Evolutionary conservation across 2,329 filamentous ascomycete species (phyloP).

Genomic region (Penicillium sp.): DNA sequence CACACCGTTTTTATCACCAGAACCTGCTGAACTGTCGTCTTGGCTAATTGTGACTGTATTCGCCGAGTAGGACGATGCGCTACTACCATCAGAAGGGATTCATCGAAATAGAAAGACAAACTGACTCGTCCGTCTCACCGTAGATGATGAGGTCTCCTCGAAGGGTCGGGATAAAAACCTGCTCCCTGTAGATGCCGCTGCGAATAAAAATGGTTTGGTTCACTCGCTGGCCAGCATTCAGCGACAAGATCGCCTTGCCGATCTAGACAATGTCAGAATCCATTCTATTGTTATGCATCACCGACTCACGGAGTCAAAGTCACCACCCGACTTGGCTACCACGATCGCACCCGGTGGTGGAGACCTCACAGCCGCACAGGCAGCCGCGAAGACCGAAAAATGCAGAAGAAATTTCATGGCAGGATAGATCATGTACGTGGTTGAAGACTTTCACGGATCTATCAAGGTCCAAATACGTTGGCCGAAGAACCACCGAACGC

Average conservation of each 20-base stretch:
- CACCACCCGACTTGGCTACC: constrained; percentile 2
- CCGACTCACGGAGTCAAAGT: constrained; percentile 2
- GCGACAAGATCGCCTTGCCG: background rate
- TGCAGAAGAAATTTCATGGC: background rate
- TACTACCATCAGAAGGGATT: background rate
- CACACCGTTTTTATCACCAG: background rate
- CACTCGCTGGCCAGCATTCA: background rate
- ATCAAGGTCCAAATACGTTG: background rate
- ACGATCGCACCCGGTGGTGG: background rate
- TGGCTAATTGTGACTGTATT: constrained; percentile 3
- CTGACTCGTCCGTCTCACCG: constrained; percentile 1
- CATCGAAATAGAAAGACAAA: background rate
- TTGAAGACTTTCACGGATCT: background rate
- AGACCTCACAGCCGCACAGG: background rate
- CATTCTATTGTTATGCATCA: background rate
- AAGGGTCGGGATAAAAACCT: constrained; percentile 2
- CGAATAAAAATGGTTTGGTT: constrained; percentile 5
- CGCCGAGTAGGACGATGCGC: background rate
- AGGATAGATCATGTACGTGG: background rate
- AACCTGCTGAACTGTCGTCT: background rate
- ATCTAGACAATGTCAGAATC: background rate
- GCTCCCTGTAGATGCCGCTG: constrained; percentile 1
- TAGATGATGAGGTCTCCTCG: constrained; percentile 2
- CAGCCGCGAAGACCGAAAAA: background rate
- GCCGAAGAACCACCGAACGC: background rate